Conservation (phyloP, 2,329 filamentous ascomycete genomes). For the Fusarium sp. region DNA sequence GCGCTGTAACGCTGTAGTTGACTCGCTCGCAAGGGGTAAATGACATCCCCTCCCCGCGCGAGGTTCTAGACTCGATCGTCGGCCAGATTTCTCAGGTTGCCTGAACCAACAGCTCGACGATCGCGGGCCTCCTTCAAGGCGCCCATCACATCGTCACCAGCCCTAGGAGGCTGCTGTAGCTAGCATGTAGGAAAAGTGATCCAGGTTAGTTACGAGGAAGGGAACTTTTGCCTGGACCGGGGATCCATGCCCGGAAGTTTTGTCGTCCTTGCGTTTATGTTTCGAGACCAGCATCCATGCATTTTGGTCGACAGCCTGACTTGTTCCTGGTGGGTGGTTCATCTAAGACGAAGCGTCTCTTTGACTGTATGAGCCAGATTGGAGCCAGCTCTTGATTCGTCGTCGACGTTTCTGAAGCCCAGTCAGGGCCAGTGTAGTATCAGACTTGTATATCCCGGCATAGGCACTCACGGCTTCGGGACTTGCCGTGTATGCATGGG, state of each 20-base stretch:
- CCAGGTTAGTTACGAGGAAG: background rate
- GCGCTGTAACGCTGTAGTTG: conserved; percentile 10
- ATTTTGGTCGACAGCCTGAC: background rate
- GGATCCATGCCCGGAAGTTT: conserved; percentile 4
- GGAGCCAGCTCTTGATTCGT: background rate
- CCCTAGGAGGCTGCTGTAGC: conserved; percentile 13
- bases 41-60: conserved; percentile 3
- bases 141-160: conserved; percentile 18
- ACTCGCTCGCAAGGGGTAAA: conserved; percentile 12
- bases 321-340: background rate
- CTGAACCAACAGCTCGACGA: conserved; percentile 15
- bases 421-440: background rate
- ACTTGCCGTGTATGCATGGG: conserved; percentile 31
- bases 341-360: background rate
- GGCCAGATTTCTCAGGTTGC: conserved; percentile 10
- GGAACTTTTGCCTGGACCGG: conserved; percentile 2
- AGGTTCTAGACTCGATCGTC: conserved; percentile 36
- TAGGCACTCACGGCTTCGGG: conserved; percentile 14
- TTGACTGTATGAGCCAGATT: background rate
- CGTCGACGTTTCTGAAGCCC: background rate
- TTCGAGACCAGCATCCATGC: background rate
- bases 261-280: background rate
- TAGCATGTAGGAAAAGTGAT: background rate
- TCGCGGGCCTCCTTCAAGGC: conserved; percentile 7
- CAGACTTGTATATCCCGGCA: conserved; percentile 19